phyloP scores from a whole-genome alignment of 202 grass and related monocot genomes.

The Zoysia matrella region DNA sequence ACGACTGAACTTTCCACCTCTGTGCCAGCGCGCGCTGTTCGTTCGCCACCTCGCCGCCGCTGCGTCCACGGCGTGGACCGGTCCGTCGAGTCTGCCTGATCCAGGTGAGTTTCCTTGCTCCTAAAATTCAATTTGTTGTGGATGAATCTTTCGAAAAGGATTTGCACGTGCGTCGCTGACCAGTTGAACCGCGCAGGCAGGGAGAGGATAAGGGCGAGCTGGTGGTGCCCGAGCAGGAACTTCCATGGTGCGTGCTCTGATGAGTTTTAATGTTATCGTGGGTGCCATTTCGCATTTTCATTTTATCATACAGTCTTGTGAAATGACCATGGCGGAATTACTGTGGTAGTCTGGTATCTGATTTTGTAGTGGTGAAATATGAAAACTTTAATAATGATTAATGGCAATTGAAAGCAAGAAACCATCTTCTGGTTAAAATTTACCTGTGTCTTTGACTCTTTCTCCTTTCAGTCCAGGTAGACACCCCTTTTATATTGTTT shows the following conservation, averaged over 20 bases:
- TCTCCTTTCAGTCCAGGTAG: background rate
- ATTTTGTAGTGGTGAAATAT: background rate
- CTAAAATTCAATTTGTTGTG: background rate
- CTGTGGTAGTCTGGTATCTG: background rate
- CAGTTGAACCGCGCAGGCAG: constrained; percentile 37
- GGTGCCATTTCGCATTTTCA: background rate
- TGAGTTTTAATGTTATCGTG: constrained; percentile 19
- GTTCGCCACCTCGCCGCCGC: constrained; percentile 49
- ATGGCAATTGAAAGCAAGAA: constrained; percentile 12
- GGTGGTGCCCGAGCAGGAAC: constrained; percentile 64
- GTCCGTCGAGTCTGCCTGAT: constrained; percentile 18
- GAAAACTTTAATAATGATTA: constrained; percentile 8
- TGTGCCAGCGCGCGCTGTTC: constrained; percentile 55
- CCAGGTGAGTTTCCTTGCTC: constrained; percentile 27
- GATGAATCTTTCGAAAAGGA: constrained; percentile 14
- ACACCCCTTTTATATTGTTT: background rate
- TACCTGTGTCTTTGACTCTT: too few species aligned
- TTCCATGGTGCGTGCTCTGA: constrained; percentile 56
- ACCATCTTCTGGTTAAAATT: background rate
- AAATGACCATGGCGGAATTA: background rate
- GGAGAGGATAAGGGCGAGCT: constrained; percentile 47
- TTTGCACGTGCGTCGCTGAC: constrained; percentile 37
- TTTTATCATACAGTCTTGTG: background rate
- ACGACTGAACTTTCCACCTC: constrained; percentile 22
- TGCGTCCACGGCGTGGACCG: constrained; percentile 39